Conservation (phyloP, 176 grass and related monocot genomes). For the Avena atlantica region DNA sequence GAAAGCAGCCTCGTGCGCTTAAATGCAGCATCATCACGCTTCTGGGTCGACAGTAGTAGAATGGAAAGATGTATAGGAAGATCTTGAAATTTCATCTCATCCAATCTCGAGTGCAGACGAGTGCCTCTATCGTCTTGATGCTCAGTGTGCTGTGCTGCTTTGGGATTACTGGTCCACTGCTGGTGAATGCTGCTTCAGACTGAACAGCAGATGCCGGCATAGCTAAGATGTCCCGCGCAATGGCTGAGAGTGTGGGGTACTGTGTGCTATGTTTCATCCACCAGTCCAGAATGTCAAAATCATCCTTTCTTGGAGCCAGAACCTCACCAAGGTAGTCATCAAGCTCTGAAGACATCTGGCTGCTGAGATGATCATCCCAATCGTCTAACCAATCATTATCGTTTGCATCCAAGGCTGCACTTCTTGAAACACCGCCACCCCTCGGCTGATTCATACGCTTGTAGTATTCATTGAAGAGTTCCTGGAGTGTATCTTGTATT, state of each 20-base stretch:
- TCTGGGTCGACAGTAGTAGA: not conserved
- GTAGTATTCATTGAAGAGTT: constrained; percentile 55
- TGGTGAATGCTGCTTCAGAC: constrained; percentile 49
- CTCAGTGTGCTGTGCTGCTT: constrained; percentile 49
- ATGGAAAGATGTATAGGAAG: not conserved
- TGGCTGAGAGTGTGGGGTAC: constrained; percentile 50
- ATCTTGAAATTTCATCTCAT: constrained; percentile 43
- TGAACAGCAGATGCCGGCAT: constrained; percentile 49
- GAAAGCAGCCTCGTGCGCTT: not conserved
- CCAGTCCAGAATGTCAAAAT: constrained; percentile 59
- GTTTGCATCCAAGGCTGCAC: constrained; percentile 1
- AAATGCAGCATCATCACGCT: not conserved
- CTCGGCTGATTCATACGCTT: constrained; percentile 9
- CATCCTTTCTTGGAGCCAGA: constrained; percentile 54
- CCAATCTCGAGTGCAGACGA: constrained; percentile 58
- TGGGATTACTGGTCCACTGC: constrained; percentile 51
- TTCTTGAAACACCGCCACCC: constrained; percentile 11
- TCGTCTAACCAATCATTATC: constrained; percentile 46
- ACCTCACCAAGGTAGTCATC: constrained; percentile 52
- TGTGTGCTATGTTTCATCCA: constrained; percentile 56
- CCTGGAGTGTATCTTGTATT: constrained; percentile 31
- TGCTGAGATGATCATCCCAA: constrained; percentile 53
- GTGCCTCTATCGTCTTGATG: constrained; percentile 56
- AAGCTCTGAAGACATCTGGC: constrained; percentile 45
- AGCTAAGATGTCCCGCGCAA: constrained; percentile 46